A percentile compares a stretch with the other conserved stretches of the same genome.
These are phyloP conservation scores for Metarhizium robertsii DNA, from an alignment of 2,329 filamentous ascomycete species.

Conservation along the genomic window DNA sequence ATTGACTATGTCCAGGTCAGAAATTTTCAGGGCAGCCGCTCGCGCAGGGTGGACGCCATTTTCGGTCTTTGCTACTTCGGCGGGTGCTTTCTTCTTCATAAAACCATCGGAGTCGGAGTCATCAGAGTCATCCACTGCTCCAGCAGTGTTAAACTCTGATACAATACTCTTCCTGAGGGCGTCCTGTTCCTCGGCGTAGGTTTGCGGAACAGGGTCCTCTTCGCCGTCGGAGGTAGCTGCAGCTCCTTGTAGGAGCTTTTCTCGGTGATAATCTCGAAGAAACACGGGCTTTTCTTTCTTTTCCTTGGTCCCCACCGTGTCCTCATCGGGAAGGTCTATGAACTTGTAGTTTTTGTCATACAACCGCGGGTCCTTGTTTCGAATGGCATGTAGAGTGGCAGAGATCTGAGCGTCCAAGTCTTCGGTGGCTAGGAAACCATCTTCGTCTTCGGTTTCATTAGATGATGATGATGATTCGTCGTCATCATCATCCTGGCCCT, in stretches of 20 bases:
- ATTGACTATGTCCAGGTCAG: slow-evolving; percentile 57
- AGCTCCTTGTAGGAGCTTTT: slow-evolving; percentile 72
- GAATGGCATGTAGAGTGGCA: slow-evolving; percentile 78
- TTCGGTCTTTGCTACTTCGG: slow-evolving; percentile 19
- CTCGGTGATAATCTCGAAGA: slow-evolving; percentile 82
- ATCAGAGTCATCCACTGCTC: slow-evolving; percentile 32
- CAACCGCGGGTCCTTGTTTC: slow-evolving; percentile 80
- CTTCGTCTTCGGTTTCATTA: slow-evolving; percentile 82
- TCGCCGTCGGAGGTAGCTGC: slow-evolving; percentile 50
- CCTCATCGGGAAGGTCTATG: slow-evolving; percentile 56
- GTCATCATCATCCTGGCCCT: slow-evolving; percentile 17
- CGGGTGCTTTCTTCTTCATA: slow-evolving; percentile 60
- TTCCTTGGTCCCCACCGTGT: slow-evolving; percentile 24
- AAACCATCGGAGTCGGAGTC: slow-evolving; percentile 55
- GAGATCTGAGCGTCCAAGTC: slow-evolving; percentile 80
- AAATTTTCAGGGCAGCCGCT: slow-evolving; percentile 33
- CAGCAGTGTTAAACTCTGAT: slow-evolving; percentile 65
- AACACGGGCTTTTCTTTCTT: slow-evolving; percentile 79
- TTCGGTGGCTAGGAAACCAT: slow-evolving; percentile 76
- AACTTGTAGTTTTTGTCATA: slow-evolving; percentile 77
- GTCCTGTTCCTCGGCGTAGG: slow-evolving; percentile 84
- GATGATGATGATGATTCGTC: slow-evolving; percentile 58
- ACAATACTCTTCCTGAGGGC: slow-evolving; percentile 70
- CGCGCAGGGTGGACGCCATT: slow-evolving; percentile 50
- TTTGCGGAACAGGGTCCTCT: slow-evolving; percentile 49